Conservation (phyloP, 2,329 filamentous ascomycete species). For the Cladosporium sp. region DNA sequence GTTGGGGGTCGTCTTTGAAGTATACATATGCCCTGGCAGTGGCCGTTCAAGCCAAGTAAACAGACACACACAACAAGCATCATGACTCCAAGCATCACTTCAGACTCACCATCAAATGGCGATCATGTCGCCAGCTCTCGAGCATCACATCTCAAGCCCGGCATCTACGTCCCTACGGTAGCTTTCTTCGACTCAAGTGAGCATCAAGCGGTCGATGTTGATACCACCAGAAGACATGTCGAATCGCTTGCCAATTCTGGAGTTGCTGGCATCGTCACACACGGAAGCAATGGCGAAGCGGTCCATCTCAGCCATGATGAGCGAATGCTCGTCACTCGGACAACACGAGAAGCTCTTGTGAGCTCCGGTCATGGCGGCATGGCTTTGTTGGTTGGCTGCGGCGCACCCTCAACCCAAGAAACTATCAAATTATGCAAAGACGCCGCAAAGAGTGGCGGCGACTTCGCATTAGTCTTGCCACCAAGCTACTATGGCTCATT, state of each 20-base stretch:
- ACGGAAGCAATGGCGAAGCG: slow-evolving; percentile 79
- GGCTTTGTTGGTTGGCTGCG: slow-evolving; percentile 72
- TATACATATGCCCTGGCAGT: no score
- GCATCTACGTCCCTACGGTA: slow-evolving; percentile 42
- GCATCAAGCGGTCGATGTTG: slow-evolving; percentile 36
- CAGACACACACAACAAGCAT: neutral
- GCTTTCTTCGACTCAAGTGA: slow-evolving; percentile 40
- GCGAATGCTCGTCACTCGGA: slow-evolving; percentile 61
- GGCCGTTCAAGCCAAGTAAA: no score
- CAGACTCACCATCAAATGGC: neutral
- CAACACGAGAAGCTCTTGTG: slow-evolving; percentile 66
- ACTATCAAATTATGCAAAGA: slow-evolving; percentile 65
- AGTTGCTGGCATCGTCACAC: slow-evolving; percentile 68
- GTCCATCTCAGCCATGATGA: slow-evolving; percentile 70
- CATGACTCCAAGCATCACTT: neutral
- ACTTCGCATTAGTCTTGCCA: slow-evolving; percentile 71
- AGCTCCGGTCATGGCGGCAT: slow-evolving; percentile 59
- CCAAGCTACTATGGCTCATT: slow-evolving; percentile 70
- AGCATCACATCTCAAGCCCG: slow-evolving; percentile 27
- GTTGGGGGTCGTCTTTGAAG: no score
- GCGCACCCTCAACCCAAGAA: slow-evolving; percentile 68
- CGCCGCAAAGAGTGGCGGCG: slow-evolving; percentile 63
- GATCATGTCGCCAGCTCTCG: neutral
- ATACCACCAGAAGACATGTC: slow-evolving; percentile 43
- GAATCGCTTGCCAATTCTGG: slow-evolving; percentile 67